Base-by-base conservation (phyloP, 495 filamentous ascomycete genomes). In the Neurospora sp. region DNA sequence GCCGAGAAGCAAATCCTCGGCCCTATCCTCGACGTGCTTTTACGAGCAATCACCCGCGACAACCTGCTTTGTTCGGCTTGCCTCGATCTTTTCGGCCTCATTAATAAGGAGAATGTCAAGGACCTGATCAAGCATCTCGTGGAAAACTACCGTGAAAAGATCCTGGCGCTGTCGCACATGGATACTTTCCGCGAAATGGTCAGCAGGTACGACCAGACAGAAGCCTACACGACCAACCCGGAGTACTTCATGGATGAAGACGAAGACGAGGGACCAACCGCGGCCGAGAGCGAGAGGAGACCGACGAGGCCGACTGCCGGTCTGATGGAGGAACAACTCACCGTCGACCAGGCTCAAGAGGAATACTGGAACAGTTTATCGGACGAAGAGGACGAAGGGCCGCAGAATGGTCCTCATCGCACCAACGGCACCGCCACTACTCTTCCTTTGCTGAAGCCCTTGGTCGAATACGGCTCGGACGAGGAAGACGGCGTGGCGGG, bases 31-130 rank as follows among this genome's bases (percentile, higher is more conserved):
- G 89, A 96, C 75, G 91, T 98, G 39, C 89, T 99, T 12, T 88
- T 91, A 74, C 89, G 93, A 76, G 97, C 96, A 3, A 94, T 98
- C 90, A 94, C 94, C 2, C 90, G 93, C n/a, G 94, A 99, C 80
- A 99, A 98, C 78, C 86, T 98, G 4, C 88, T 99, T 40, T 96
- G 96, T 78, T 97, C 94, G 16, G 95, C 94, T n/a, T 97, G 93
- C 81, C 86, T 98, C 16, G 96, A 99, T 78, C 88, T 99, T 41
- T 99, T 99, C 75, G 93, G 94, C 75, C 93, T 91, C 75, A 93
- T 99, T 75, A 93, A 90, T 79, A 89, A 90, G 77, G 93, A 97
- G 79, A 91, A 91, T 75, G 87, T 95, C 75, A 96, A 93, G 78
- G 87, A 90, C 7, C 83, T 97, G 44, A 91, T 97, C 69, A 85